phyloP scores from a whole-genome alignment of 2,329 filamentous ascomycete species.

The Trichoderma sp. region DNA sequence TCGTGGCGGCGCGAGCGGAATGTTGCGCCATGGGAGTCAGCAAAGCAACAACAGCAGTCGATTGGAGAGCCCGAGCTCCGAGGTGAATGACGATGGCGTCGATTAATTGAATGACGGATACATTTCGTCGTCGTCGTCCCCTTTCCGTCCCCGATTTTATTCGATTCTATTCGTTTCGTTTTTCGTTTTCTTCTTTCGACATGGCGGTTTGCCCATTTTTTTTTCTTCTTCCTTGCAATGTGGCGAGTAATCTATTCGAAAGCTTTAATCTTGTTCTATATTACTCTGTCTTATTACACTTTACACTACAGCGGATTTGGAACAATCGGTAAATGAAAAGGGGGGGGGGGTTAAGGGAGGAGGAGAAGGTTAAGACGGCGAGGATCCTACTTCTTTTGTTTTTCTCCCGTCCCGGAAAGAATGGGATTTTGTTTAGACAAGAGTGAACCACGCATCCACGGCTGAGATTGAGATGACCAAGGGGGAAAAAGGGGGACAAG shows the following conservation, averaged over 20 bases:
- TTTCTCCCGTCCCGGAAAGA: background rate
- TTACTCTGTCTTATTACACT: background rate
- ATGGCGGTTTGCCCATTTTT: background rate
- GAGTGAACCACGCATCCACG: background rate
- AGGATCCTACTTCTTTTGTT: background rate
- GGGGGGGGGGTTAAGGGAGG: background rate
- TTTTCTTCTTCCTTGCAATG: background rate
- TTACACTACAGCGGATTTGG: background rate
- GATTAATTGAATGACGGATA: constrained; percentile 27
- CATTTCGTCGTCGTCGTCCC: background rate
- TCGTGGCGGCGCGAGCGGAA: constrained; percentile 42
- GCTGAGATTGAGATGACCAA: background rate
- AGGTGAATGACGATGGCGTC: constrained; percentile 33
- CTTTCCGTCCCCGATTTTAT: background rate
- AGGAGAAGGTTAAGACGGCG: background rate
- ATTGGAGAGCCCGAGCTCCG: constrained; percentile 23
- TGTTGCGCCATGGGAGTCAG: constrained; percentile 39
- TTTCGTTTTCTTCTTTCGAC: background rate
- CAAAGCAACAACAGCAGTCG: constrained; percentile 23
- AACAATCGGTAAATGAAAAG: background rate
- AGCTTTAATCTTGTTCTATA: background rate
- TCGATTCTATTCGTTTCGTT: background rate
- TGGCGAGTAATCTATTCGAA: constrained; percentile 6
- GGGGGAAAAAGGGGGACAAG: background rate
- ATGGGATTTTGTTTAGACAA: background rate